A percentile compares a stretch with the other conserved stretches of the same genome.
phyloP scores from a whole-genome alignment of 306 rosid species.

The Datisca glomerata region DNA sequence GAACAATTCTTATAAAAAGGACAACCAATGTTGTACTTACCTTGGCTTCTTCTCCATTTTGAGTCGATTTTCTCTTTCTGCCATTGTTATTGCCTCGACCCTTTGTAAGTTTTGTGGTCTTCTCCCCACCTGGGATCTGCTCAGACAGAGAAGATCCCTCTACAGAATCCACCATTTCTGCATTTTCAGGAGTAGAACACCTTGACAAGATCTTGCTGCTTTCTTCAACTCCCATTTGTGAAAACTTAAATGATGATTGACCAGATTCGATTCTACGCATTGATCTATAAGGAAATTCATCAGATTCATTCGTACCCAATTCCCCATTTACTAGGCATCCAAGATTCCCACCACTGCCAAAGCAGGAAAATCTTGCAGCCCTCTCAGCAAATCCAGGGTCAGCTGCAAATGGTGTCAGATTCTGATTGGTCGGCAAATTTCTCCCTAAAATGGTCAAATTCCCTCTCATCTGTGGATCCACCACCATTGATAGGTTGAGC shows the following conservation, averaged over 20 bases:
- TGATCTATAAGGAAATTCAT: conserved; percentile 21
- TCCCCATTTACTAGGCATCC: conserved; percentile 18
- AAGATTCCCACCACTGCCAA: conserved; percentile 14
- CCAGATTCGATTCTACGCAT: conserved; percentile 23
- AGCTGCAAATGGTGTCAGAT: conserved; percentile 29
- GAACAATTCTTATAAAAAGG: not conserved
- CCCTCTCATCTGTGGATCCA: conserved; percentile 25
- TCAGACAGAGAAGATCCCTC: conserved; percentile 51
- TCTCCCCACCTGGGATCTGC: conserved; percentile 34
- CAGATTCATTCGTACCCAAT: conserved; percentile 22
- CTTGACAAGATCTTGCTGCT: conserved; percentile 22
- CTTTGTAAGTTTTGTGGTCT: conserved; percentile 21
- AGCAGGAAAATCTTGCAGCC: conserved; percentile 37
- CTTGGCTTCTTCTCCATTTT: conserved; percentile 31
- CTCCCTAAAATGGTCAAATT: conserved; percentile 10
- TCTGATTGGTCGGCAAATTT: conserved; percentile 17
- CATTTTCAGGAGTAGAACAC: conserved; percentile 36
- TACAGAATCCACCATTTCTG: conserved; percentile 32
- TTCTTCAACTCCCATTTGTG: conserved; percentile 23
- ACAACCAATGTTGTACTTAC: conserved; percentile 10
- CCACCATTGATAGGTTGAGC: conserved; percentile 25
- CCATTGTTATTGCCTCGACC: conserved; percentile 14
- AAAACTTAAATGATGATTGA: conserved; percentile 20
- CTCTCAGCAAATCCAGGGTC: conserved; percentile 49
- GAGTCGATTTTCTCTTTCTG: conserved; percentile 32